These are phyloP conservation scores for Cadophora malorum DNA, from an alignment of 2,329 filamentous ascomycete genomes.

Conservation along the genomic window DNA sequence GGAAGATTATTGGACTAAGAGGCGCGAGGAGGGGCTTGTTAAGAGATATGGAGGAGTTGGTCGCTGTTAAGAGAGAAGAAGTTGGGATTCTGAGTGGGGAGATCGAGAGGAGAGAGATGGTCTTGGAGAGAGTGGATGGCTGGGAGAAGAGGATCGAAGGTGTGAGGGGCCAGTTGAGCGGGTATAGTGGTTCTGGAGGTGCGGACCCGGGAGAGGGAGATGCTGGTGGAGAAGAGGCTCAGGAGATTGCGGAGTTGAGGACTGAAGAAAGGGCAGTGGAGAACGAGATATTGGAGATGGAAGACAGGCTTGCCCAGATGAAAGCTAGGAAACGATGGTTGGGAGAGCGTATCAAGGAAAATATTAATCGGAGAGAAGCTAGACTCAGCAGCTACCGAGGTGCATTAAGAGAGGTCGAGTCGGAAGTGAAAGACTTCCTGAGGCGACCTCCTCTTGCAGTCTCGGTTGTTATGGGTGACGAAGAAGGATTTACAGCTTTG, in stretches of 20 bases:
- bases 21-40: constrained; percentile 70
- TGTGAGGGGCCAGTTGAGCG: constrained; percentile 57
- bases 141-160: constrained; percentile 53
- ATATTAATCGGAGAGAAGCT: constrained; percentile 70
- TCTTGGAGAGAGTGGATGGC: constrained; percentile 62
- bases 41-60: constrained; percentile 67
- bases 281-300: constrained; percentile 69
- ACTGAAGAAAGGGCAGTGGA: constrained; percentile 60
- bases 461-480: constrained; percentile 39
- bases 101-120: constrained; percentile 61
- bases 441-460: constrained; percentile 55
- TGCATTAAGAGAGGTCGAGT: constrained; percentile 69
- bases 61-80: constrained; percentile 72
- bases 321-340: constrained; percentile 66
- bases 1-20: constrained; percentile 60
- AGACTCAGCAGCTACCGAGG: constrained; percentile 75
- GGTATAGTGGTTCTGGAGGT: constrained; percentile 57
- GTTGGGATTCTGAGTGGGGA: constrained; percentile 64
- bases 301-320: constrained; percentile 67
- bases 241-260: constrained; percentile 65
- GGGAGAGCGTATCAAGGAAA: constrained; percentile 64
- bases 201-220: constrained; percentile 54
- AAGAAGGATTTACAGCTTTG: constrained; percentile 60
- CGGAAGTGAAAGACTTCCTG: constrained; percentile 65
- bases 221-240: constrained; percentile 57